phyloP scores from a whole-genome alignment of 768 basidiomycete genomes.

The Leccinum disarticulatum region DNA sequence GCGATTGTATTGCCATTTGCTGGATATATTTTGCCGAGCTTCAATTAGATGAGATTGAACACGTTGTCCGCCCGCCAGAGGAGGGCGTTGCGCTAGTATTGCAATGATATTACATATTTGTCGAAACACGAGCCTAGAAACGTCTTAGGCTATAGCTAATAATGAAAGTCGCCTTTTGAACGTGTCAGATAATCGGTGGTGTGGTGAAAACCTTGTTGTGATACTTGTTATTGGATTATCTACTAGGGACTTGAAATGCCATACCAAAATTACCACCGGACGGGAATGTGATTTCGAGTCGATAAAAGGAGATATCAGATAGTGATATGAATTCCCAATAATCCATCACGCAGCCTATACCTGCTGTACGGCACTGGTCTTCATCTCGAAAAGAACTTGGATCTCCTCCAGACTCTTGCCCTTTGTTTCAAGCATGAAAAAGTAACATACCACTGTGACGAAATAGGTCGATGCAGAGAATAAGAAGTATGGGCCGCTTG shows the following conservation, averaged over 20 bases:
- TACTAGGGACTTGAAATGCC: not conserved
- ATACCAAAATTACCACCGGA: not conserved
- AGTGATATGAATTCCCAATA: not conserved
- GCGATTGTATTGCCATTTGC: slow-evolving; percentile 1
- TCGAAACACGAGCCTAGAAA: not conserved
- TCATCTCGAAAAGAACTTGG: slow-evolving; percentile 36
- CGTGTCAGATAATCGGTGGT: not conserved
- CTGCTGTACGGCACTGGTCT: not conserved
- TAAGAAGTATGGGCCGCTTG: slow-evolving; percentile 48
- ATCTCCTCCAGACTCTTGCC: slow-evolving; percentile 45
- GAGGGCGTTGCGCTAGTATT: not conserved
- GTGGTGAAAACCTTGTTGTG: not conserved
- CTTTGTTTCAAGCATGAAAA: slow-evolving; percentile 45
- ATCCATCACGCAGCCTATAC: not conserved
- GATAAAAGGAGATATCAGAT: not conserved
- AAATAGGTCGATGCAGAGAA: slow-evolving; percentile 40
- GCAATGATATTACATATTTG: not conserved
- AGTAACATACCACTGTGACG: slow-evolving; percentile 38
- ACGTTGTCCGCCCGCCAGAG: slow-evolving; percentile 9
- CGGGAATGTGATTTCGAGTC: not conserved
- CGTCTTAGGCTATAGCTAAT: not conserved
- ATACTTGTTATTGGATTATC: not conserved
- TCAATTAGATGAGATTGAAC: slow-evolving; percentile 1
- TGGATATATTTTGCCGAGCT: not conserved
- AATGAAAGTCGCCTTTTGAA: not conserved